Evolutionary conservation across 768 basidiomycete species (phyloP).

Genomic region (Calocybe indica): DNA sequence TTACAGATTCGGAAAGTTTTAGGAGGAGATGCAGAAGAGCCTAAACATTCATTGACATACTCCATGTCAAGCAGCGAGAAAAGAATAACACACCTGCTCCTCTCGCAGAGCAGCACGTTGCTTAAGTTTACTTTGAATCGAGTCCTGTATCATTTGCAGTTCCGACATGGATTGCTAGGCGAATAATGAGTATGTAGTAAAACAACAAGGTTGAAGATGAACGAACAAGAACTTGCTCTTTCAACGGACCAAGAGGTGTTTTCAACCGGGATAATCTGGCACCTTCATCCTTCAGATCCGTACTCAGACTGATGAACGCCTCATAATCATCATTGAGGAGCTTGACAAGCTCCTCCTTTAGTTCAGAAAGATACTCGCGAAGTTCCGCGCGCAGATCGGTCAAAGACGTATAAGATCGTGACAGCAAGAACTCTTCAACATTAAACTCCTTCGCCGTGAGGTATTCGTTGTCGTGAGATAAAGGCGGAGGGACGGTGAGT

Average conservation of each 20-base stretch:
- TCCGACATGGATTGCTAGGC: slow-evolving; percentile 55
- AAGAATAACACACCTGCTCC: slow-evolving; percentile 57
- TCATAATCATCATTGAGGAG: slow-evolving; percentile 98
- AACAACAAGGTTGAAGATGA: not conserved
- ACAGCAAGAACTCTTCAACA: slow-evolving; percentile 84
- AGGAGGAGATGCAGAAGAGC: slow-evolving; percentile 81
- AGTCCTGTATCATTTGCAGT: slow-evolving; percentile 61
- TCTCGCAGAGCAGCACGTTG: slow-evolving; percentile 74
- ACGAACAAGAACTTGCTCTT: slow-evolving; percentile 64
- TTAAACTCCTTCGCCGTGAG: slow-evolving; percentile 67
- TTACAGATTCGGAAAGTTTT: slow-evolving; percentile 88
- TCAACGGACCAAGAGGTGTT: slow-evolving; percentile 58
- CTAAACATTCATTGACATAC: slow-evolving; percentile 29
- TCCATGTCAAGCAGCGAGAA: not conserved
- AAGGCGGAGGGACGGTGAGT: slow-evolving; percentile 60
- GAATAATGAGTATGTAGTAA: not conserved
- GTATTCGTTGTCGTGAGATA: slow-evolving; percentile 76
- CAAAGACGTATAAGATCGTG: slow-evolving; percentile 77
- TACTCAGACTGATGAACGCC: slow-evolving; percentile 94
- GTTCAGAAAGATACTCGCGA: slow-evolving; percentile 70
- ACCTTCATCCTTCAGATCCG: slow-evolving; percentile 85
- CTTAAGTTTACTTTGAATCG: slow-evolving; percentile 72
- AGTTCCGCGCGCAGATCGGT: slow-evolving; percentile 86
- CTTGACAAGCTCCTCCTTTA: slow-evolving; percentile 92
- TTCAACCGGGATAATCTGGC: slow-evolving; percentile 62